These are phyloP conservation scores for Candida silvicultrix DNA, from an alignment of 805 yeast species.

Conservation along the genomic window DNA sequence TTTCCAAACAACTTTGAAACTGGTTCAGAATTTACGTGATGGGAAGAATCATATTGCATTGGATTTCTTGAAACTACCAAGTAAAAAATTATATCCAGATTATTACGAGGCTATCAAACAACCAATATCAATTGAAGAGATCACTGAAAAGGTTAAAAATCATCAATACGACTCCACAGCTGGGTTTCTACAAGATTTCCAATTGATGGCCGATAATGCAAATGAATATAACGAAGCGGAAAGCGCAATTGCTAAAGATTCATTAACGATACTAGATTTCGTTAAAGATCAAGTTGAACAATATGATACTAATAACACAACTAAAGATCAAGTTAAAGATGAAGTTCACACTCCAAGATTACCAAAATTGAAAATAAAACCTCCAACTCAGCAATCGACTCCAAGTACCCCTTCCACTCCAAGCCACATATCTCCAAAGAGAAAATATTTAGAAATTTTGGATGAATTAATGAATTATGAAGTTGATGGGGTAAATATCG, in stretches of 20 bases:
- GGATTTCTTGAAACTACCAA: slow-evolving; percentile 67
- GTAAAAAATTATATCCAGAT: slow-evolving; percentile 71
- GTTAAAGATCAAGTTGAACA: slow-evolving; percentile 39
- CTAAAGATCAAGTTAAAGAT: slow-evolving; percentile 1
- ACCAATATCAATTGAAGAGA: slow-evolving; percentile 70
- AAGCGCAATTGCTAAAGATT: slow-evolving; percentile 61
- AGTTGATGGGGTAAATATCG: slow-evolving; percentile 31
- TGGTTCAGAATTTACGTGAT: slow-evolving; percentile 27
- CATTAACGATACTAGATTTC: slow-evolving; percentile 47
- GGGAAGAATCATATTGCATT: slow-evolving; percentile 27
- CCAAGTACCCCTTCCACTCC: slow-evolving; percentile 1
- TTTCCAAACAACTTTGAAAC: slow-evolving; percentile 26
- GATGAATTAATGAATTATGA: slow-evolving; percentile 17
- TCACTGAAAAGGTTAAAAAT: slow-evolving; percentile 39
- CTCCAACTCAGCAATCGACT: not conserved
- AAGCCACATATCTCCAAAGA: slow-evolving; percentile 11
- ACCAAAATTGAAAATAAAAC: slow-evolving; percentile 14
- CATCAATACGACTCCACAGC: slow-evolving; percentile 27
- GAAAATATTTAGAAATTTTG: slow-evolving; percentile 9
- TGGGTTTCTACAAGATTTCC: slow-evolving; percentile 54
- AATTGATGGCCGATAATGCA: slow-evolving; percentile 67
- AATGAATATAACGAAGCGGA: slow-evolving; percentile 61
- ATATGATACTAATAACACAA: slow-evolving; percentile 6
- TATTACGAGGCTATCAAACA: slow-evolving; percentile 58
- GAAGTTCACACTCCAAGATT: slow-evolving; percentile 12